Conservation (phyloP, 2,329 filamentous ascomycete genomes). For the Xenoacremonium recifei region DNA sequence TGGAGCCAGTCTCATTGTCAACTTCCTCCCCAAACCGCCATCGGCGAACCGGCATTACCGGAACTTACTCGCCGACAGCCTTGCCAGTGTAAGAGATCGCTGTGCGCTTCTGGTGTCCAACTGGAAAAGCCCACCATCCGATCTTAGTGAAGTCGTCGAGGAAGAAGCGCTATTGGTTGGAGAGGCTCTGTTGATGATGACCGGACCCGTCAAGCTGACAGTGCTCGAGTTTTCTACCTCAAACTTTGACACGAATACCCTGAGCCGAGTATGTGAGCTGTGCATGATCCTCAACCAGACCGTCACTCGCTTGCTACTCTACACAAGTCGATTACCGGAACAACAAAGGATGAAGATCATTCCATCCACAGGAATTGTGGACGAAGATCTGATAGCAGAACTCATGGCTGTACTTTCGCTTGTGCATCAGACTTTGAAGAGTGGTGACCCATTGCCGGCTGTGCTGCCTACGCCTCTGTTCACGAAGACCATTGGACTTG, state of each 20-base stretch:
- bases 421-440: slow-evolving; percentile 45
- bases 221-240: slow-evolving; percentile 13
- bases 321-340: slow-evolving; percentile 33
- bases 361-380: slow-evolving; percentile 39
- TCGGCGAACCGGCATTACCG: slow-evolving; percentile 10
- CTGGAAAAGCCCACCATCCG: slow-evolving; percentile 11
- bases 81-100: slow-evolving; percentile 6
- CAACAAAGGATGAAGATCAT: slow-evolving; percentile 35
- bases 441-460: slow-evolving; percentile 46
- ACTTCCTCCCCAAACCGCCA: slow-evolving; percentile 9
- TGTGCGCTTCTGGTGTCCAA: slow-evolving; percentile 10
- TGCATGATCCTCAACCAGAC: slow-evolving; percentile 7
- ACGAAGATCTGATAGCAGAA: slow-evolving; percentile 45
- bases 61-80: slow-evolving; percentile 6
- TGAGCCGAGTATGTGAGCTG: background rate
- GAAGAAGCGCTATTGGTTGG: slow-evolving; percentile 5
- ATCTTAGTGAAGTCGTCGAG: slow-evolving; percentile 6
- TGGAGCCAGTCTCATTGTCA: slow-evolving; percentile 5
- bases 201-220: slow-evolving; percentile 5
- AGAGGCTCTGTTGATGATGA: slow-evolving; percentile 5
- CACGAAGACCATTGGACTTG: slow-evolving; percentile 32
- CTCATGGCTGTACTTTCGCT: slow-evolving; percentile 49
- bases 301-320: slow-evolving; percentile 28
- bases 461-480: slow-evolving; percentile 46
- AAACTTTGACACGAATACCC: background rate